Evolutionary conservation across 129 eudicot genomes (phyloP), one percentile per base, ranked within the genome.

Genomic region (Centaurea solstitialis): DNA sequence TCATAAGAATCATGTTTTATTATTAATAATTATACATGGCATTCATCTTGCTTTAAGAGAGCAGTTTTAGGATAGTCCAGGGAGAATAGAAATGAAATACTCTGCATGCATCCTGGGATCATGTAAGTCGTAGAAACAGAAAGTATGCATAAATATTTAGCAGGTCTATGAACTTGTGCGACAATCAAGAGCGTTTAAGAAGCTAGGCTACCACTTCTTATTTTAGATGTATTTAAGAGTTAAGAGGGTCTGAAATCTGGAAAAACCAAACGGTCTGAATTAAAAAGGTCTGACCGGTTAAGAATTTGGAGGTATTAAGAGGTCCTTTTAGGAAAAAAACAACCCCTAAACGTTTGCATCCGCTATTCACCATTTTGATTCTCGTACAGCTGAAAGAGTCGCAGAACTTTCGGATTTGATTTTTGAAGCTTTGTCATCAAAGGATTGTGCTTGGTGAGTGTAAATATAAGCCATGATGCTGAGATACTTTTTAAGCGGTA

Each of bases 381-480:
- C 67, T 81, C 76, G 76, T 69, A 79, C 90, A 85, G 93, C 84
- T 73, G 87, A 86, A 84, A 87, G 90, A 70, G 91, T 89, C 39
- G 77, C 85, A 21, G 96, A 86, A 80, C 92, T 90, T 68, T 41
- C 92, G 73, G 91, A 85, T 72, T 83, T 94, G 94, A 73, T 72
- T 43, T 94, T 85, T 85, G 98, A 94, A 89, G 98, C 98, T 79
- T 72, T 85, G 66, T 94, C 97, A 74, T 70, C 90, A 7, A 94
- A 91, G 85, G 98, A 94, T 81, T 75, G 50, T 76, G 97, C 96
- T 84, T 94, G 98, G 98, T 94, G 83, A 90, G 97, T 35, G 2
- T 76, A 79, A 77, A 70, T 70, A 41, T 70, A 75, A 43, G 24
- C 41, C 15, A 21, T 30, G 15, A 61, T 70, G 71, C 59, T 77